Base-by-base conservation (phyloP, 257 asterid species). In the Solanum gracilifrons region DNA sequence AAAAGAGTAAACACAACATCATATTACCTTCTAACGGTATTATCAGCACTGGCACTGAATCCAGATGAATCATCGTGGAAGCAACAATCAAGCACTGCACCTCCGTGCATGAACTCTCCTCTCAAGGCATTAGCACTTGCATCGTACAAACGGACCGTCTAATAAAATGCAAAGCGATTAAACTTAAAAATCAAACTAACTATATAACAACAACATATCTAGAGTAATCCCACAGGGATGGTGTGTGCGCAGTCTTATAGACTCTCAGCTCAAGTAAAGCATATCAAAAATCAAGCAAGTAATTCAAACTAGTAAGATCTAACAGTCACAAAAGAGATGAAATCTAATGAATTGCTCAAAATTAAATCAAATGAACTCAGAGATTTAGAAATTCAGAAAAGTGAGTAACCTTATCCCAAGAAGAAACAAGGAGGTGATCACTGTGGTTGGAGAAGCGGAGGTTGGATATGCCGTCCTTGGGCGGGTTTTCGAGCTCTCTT, bases 61-160 rank as follows among this genome's bases (percentile, higher is more conserved):
- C 99, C 99, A 0, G 99, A 96, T 7, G 98, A 89, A 88, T 96
- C 99, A 8, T 95, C 99, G 27, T 95, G 98, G 92, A 96, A 96
- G 89, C 99, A 96, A 80, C 99, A 96, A 89, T 96, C 99, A 0
- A 96, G 94, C 76, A 95, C 98, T 3, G 98, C 88, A 36, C 97
- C 98, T 32, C 97, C 98, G 88, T 95, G 98, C 94, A 92, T 87
- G 87, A 95, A 97, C 92, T 95, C 98, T 23, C 98, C 98, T 92
- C 89, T 93, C 84, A 95, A 89, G 39, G 90, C 91, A 93, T 97
- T 93, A n/a, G 94, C 96, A 77, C 97, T 95, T 68, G 98, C 99
- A 90, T 97, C 99, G 60, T 97, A 97, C 95, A 96, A 71, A 15
- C 96, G 93, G 73, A 94, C 98, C 84, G 92, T 94, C 98, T 95